Evolutionary conservation across 164 flowering plant genomes (phyloP), one percentile per base, ranked within the genome.

Genomic region (Piper longum): DNA sequence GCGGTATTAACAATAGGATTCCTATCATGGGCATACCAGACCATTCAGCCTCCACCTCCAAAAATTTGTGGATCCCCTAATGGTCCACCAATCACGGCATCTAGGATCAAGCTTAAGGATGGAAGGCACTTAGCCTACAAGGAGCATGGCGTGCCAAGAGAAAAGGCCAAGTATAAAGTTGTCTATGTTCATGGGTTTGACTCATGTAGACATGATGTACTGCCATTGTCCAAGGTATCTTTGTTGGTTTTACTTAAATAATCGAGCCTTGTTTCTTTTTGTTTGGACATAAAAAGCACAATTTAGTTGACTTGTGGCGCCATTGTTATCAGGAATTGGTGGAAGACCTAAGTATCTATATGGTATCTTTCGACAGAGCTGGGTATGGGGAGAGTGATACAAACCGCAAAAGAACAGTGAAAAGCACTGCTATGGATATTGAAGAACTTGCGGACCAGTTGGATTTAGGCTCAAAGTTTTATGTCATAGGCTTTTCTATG

Each of bases 341-440:
- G 56, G 79, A 82, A 16, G 80, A 83, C 41, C 54, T 82, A 43
- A 75, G 78, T 48, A 70, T 81, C 55, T 86, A 74, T 64, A 61
- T 86, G 57, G 63, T 84, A 18, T 51, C 56, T 42, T 81, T 71
- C 62, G 88, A 86, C 62, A 76, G 88, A 74, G 83, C 88, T n/a
- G 91, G 88, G 26, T 82, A 83, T 72, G 83, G 82, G 17, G 82
- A 84, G 52, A 84, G 86, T 60, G 86, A 84, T 72, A 83, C 81
- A 68, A 67, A 82, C 61, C 82, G 81, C 5, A 70, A 45, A 19
- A 79, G 85, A 1, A 74, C 88, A 0, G 78, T 78, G 18, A 81
- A 77, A 64, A 79, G 78, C 72, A 86, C 83, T 73, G 88, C 85
- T 16, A 70, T 69, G 54, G 88, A 86, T 56, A 72, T 86, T 57